Conservation (phyloP, 108 stramenopile genomes). For the Seminavis robusta region DNA sequence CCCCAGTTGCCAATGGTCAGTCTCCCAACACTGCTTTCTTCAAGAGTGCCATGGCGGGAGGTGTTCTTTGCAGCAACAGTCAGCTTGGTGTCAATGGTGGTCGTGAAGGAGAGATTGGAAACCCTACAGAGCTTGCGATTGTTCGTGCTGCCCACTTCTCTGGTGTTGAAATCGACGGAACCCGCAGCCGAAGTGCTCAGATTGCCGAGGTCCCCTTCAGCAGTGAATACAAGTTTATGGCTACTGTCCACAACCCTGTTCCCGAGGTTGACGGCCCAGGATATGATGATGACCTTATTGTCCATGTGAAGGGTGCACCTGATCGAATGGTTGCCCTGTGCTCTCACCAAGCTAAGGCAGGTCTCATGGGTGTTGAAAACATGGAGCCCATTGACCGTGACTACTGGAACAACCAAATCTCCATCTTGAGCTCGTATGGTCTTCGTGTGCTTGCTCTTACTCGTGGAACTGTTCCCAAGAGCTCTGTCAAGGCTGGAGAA, state of each 20-base stretch:
- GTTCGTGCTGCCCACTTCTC: slow-evolving; percentile 76
- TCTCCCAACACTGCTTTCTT: slow-evolving; percentile 53
- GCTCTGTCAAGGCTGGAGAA: slow-evolving; percentile 40
- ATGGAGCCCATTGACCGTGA: slow-evolving; percentile 57
- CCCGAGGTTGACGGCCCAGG: slow-evolving; percentile 10
- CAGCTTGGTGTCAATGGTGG: slow-evolving; percentile 68
- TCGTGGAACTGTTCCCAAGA: slow-evolving; percentile 54
- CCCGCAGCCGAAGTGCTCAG: slow-evolving; percentile 50
- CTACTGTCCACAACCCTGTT: slow-evolving; percentile 60
- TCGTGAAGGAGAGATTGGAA: slow-evolving; percentile 81
- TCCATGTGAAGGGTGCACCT: slow-evolving; percentile 97
- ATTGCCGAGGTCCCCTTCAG: slow-evolving; percentile 86
- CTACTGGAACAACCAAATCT: slow-evolving; percentile 76
- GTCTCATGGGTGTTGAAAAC: slow-evolving; percentile 47
- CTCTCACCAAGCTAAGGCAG: slow-evolving; percentile 67
- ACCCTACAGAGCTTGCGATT: slow-evolving; percentile 85
- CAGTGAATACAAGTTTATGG: slow-evolving; percentile 89
- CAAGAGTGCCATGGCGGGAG: slow-evolving; percentile 63
- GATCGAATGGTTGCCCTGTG: slow-evolving; percentile 88
- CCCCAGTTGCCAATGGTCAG: slow-evolving; percentile 49
- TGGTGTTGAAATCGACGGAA: slow-evolving; percentile 58
- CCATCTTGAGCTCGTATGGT: slow-evolving; percentile 78
- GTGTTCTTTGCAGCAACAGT: slow-evolving; percentile 76
- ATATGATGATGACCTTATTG: slow-evolving; percentile 30
- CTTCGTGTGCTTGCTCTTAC: slow-evolving; percentile 88